Percentiles rank a stretch among this genome's conserved stretches.
Evolutionary conservation across 139 green algal genomes (phyloP).

Genomic region (Ettlia oleoabundans): DNA sequence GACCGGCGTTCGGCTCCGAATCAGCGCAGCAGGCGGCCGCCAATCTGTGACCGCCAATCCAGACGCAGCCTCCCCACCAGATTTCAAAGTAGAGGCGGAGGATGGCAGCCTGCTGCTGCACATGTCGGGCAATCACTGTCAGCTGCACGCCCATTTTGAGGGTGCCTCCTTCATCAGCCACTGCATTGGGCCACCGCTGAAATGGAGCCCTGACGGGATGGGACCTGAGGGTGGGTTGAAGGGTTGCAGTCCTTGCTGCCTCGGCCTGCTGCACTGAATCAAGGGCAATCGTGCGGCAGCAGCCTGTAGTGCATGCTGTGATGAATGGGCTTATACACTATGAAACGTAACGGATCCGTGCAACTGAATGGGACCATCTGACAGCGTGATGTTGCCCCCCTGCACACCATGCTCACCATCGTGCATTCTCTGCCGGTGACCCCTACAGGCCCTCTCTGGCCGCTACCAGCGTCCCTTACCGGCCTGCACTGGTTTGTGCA

Average conservation of each 20-base stretch:
- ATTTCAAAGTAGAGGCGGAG: background rate
- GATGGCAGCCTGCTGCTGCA: constrained; percentile 24
- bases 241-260: background rate
- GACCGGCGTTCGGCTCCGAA: background rate
- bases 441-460: background rate
- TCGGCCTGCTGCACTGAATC: background rate
- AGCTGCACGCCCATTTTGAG: background rate
- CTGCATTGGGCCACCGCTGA: constrained; percentile 2
- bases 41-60: background rate
- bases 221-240: constrained; percentile 9
- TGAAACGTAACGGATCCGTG: too few relatives aligned
- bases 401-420: too few relatives aligned
- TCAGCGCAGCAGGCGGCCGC: background rate
- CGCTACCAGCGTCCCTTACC: background rate
- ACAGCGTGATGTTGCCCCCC: background rate
- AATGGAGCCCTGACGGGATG: background rate
- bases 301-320: too few relatives aligned
- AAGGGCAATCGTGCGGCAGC: too few relatives aligned
- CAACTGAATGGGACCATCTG: too few relatives aligned
- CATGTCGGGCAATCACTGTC: background rate
- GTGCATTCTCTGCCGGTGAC: background rate
- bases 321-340: too few relatives aligned
- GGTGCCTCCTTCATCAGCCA: background rate
- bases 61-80: background rate
- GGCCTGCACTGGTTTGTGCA: constrained; percentile 40